phyloP scores from a whole-genome alignment of 495 filamentous ascomycete species.

The Aspergillus kassunensis region DNA sequence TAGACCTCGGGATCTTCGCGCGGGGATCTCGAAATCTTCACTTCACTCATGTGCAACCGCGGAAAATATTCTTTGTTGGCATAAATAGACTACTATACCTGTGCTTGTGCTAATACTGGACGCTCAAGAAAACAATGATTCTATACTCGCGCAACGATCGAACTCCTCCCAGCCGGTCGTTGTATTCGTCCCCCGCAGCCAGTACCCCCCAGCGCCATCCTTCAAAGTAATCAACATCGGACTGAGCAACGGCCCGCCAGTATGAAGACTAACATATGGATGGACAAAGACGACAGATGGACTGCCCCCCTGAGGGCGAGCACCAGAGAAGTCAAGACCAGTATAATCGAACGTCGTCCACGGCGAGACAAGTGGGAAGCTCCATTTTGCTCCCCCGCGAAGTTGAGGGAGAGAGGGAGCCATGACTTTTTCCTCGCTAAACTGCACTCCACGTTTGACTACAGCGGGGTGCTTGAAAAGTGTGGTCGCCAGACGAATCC shows the following conservation, averaged over 20 bases:
- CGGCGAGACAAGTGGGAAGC: neutral
- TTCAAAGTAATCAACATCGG: neutral
- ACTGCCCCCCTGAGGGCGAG: neutral
- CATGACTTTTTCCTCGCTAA: neutral
- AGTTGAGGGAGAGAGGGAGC: neutral
- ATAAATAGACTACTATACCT: no score
- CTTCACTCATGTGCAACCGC: no score
- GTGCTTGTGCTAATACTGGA: no score
- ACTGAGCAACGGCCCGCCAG: neutral
- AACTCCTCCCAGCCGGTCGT: neutral
- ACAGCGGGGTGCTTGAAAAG: neutral
- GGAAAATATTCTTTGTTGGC: no score
- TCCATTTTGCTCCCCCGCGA: neutral
- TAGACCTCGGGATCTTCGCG: no score
- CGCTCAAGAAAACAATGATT: neutral
- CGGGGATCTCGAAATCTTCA: no score
- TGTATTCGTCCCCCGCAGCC: neutral
- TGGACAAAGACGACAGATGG: neutral
- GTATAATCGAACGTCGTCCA: neutral
- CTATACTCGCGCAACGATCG: neutral
- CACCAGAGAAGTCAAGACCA: slow-evolving; percentile 1
- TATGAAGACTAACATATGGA: neutral
- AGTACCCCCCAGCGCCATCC: slow-evolving; percentile 2
- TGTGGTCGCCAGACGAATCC: neutral
- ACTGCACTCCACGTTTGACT: neutral